These are phyloP conservation scores for Hansenula lynferdii DNA, from an alignment of 1,139 yeast species.

Conservation along the genomic window DNA sequence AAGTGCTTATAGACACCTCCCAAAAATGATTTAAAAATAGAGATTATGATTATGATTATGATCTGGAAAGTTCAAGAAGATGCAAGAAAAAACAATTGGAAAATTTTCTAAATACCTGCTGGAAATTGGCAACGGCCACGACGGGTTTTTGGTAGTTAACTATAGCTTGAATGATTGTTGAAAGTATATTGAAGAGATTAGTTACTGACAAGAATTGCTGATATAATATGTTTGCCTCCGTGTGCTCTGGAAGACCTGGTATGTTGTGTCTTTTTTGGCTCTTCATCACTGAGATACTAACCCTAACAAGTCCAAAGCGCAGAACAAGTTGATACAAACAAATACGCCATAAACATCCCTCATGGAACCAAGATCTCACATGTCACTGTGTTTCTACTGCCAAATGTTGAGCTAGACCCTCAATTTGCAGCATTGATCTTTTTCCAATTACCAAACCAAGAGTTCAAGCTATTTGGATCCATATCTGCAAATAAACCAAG, in stretches of 20 bases:
- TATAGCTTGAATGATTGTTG: too few relatives aligned
- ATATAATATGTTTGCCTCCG: conserved; percentile 45
- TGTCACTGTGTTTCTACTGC: conserved; percentile 70
- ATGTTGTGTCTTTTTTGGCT: conserved; percentile 4
- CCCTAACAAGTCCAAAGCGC: conserved; percentile 36
- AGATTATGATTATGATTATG: too few relatives aligned
- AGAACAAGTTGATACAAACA: conserved; percentile 57
- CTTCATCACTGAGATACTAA: neutral
- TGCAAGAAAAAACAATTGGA: neutral
- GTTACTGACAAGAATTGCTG: too few relatives aligned
- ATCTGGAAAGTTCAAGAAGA: conserved; percentile 3
- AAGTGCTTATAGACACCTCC: neutral
- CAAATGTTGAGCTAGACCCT: conserved; percentile 60
- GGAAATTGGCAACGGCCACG: too few relatives aligned
- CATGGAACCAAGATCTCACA: conserved; percentile 67
- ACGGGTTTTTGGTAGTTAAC: too few relatives aligned
- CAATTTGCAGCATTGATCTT: conserved; percentile 79
- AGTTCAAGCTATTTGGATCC: conserved; percentile 76
- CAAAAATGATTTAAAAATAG: neutral
- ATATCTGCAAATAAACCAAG: conserved; percentile 76
- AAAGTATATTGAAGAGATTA: too few relatives aligned
- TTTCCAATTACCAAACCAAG: conserved; percentile 77
- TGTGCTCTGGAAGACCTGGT: conserved; percentile 51
- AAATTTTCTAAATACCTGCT: conserved; percentile 1
- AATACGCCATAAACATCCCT: conserved; percentile 55